Conservation (phyloP, 164 flowering plant species). For the Buxus sempervirens region DNA sequence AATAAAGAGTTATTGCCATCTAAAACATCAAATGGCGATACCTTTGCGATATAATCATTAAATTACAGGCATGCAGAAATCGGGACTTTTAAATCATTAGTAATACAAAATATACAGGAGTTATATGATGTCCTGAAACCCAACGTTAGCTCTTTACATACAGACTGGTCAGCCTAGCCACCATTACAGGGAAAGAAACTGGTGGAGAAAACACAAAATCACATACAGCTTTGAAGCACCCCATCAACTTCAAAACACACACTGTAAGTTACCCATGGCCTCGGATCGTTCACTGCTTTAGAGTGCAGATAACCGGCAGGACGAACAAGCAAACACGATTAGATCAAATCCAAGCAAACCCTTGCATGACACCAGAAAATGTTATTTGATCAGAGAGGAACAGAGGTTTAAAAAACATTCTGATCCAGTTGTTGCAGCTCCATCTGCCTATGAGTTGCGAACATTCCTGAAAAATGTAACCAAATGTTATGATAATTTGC, state of each 20-base stretch:
- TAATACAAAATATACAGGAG: constrained; percentile 8
- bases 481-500: background rate
- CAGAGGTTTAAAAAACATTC: background rate
- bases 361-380: background rate
- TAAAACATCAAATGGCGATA: too few relatives aligned
- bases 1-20: too few relatives aligned
- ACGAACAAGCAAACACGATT: background rate
- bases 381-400: background rate
- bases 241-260: background rate
- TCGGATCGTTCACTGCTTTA: background rate
- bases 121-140: constrained; percentile 10
- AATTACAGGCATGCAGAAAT: background rate
- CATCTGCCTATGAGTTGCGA: constrained; percentile 12
- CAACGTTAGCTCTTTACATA: constrained; percentile 19
- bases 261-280: background rate
- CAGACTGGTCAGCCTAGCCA: constrained; percentile 9
- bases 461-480: constrained; percentile 22
- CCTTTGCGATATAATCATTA: background rate
- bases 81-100: background rate
- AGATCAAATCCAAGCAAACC: background rate
- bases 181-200: background rate
- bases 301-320: background rate
- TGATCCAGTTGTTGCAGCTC: background rate
- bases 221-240: background rate
- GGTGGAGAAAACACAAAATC: background rate